Evolutionary conservation across 108 stramenopile genomes (phyloP).

Genomic region (Aureococcus anophagefferens): DNA sequence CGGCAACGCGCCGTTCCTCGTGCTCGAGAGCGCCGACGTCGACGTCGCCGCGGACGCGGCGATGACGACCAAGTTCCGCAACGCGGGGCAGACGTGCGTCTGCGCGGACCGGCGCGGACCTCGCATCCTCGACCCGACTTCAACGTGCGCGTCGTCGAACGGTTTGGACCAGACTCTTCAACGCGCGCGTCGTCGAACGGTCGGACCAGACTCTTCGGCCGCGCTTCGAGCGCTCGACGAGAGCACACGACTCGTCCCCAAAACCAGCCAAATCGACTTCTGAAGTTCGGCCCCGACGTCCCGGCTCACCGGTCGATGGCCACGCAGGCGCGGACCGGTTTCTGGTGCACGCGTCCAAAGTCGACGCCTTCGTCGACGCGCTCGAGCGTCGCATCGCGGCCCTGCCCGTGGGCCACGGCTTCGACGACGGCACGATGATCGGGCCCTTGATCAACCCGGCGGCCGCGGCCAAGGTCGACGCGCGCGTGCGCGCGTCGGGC

Average conservation of each 20-base stretch:
- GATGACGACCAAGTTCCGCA: constrained; percentile 73
- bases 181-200: no score
- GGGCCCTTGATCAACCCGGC: constrained; percentile 67
- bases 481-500: constrained; percentile 68
- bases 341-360: constrained; percentile 59
- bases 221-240: no score
- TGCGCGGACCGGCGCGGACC: constrained; percentile 39
- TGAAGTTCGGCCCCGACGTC: no score
- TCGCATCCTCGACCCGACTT: no score
- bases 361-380: constrained; percentile 58
- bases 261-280: no score
- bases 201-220: no score
- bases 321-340: constrained; percentile 59
- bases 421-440: constrained; percentile 47
- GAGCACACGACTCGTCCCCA: no score
- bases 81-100: constrained; percentile 88
- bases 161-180: no score
- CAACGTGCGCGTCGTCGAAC: no score
- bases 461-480: constrained; percentile 45
- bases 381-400: constrained; percentile 35
- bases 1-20: constrained; percentile 85
- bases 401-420: constrained; percentile 58
- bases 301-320: no score
- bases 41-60: constrained; percentile 66
- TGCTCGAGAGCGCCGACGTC: constrained; percentile 81